Evolutionary conservation across 1,139 yeast genomes (phyloP).

Genomic region (Candida buenavistaensis): DNA sequence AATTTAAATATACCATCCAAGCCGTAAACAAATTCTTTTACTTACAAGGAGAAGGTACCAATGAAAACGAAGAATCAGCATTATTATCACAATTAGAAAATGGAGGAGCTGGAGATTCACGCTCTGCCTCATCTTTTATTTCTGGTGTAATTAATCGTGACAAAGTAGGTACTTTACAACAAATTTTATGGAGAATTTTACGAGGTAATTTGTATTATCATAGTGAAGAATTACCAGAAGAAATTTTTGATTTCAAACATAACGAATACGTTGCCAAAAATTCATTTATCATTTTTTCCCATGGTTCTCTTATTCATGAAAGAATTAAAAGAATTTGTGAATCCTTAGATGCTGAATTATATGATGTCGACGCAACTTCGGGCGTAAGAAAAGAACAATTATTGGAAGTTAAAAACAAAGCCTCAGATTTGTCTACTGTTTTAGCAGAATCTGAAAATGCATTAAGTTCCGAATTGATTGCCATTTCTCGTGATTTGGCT

Average conservation of each 20-base stretch:
- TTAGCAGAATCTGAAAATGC: slow-evolving; percentile 55
- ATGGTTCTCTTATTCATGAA: slow-evolving; percentile 42
- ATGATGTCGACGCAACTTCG: slow-evolving; percentile 33
- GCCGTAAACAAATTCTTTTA: slow-evolving; percentile 68
- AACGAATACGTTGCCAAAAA: slow-evolving; percentile 35
- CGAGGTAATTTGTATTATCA: slow-evolving; percentile 86
- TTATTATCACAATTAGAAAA: slow-evolving; percentile 30
- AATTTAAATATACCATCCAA: slow-evolving; percentile 43
- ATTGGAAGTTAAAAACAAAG: slow-evolving; percentile 51
- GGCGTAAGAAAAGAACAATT: slow-evolving; percentile 49
- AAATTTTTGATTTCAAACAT: slow-evolving; percentile 37
- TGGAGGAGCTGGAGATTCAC: slow-evolving; percentile 17
- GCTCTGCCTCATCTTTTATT: slow-evolving; percentile 48
- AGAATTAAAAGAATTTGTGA: slow-evolving; percentile 46
- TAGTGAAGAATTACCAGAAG: slow-evolving; percentile 63
- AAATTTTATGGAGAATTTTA: slow-evolving; percentile 88
- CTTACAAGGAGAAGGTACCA: slow-evolving; percentile 24
- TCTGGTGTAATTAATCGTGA: slow-evolving; percentile 81
- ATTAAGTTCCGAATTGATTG: slow-evolving; percentile 65
- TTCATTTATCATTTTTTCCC: slow-evolving; percentile 47
- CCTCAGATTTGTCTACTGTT: slow-evolving; percentile 61
- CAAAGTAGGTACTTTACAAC: slow-evolving; percentile 71
- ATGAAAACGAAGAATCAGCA: slow-evolving; percentile 21
- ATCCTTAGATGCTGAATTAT: slow-evolving; percentile 46
- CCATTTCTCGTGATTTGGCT: slow-evolving; percentile 71